A percentile compares a stretch with the other conserved stretches of the same genome.
Conservation (phyloP, 129 eudicot genomes). For the Flaveria sonorensis region DNA sequence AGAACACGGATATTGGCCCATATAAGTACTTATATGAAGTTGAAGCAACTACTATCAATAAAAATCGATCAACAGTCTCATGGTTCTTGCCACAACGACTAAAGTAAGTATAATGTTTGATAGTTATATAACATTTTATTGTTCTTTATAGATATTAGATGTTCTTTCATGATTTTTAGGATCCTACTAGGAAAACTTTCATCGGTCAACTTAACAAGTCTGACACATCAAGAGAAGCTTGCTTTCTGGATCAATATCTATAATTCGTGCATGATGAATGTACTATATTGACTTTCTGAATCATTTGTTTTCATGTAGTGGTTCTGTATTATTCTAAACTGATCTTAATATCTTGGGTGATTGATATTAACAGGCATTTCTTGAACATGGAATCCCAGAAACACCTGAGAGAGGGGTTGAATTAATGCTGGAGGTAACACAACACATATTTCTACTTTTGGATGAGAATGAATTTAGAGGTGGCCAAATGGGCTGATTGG, state of each 20-base stretch:
- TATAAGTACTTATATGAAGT: slow-evolving; percentile 59
- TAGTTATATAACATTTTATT: neutral
- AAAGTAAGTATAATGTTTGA: slow-evolving; percentile 46
- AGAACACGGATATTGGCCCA: slow-evolving; percentile 68
- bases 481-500: neutral
- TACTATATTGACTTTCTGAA: slow-evolving; percentile 33
- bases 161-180: slow-evolving; percentile 40
- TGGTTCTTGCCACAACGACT: slow-evolving; percentile 58
- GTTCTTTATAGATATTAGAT: neutral
- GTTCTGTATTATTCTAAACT: slow-evolving; percentile 16
- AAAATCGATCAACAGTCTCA: slow-evolving; percentile 49
- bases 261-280: slow-evolving; percentile 97
- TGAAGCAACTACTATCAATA: slow-evolving; percentile 57
- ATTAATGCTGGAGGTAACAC: slow-evolving; percentile 73
- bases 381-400: slow-evolving; percentile 76
- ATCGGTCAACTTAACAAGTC: slow-evolving; percentile 51
- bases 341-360: neutral
- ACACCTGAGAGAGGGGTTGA: slow-evolving; percentile 66
- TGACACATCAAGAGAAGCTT: slow-evolving; percentile 81
- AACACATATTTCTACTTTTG: neutral
- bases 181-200: slow-evolving; percentile 59
- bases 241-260: slow-evolving; percentile 93
- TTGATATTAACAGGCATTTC: slow-evolving; percentile 57
- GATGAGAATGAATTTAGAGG: neutral
- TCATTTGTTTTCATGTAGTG: neutral